Conservation (phyloP, 2,329 filamentous ascomycete species). For the Fusarium sp. region DNA sequence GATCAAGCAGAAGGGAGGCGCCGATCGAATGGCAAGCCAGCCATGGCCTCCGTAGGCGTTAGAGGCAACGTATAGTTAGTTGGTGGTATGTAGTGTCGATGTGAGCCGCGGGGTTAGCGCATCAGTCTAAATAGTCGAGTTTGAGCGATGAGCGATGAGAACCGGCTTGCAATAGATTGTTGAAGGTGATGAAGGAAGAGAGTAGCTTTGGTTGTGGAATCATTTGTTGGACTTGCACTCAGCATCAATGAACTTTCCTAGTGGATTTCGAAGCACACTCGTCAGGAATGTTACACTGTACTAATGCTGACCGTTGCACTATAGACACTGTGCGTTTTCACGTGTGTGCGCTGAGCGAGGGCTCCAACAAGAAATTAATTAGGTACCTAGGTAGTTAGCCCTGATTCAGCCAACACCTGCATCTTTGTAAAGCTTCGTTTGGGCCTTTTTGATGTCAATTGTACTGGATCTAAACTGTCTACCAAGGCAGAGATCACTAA, state of each 20-base stretch:
- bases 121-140: not conserved
- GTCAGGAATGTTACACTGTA: constrained; percentile 38
- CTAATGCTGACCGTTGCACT: not conserved
- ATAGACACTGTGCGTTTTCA: constrained; percentile 34
- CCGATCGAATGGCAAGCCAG: constrained; percentile 41
- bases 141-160: not conserved
- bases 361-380: not conserved
- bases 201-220: constrained; percentile 24
- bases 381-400: no score
- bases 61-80: constrained; percentile 16
- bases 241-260: constrained; percentile 24
- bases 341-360: not conserved
- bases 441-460: not conserved
- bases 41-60: constrained; percentile 44
- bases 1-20: constrained; percentile 46
- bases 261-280: constrained; percentile 31
- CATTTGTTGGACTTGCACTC: constrained; percentile 25
- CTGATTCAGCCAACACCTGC: no score
- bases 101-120: not conserved
- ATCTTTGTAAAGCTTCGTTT: not conserved
- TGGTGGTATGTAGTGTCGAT: not conserved
- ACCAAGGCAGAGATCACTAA: not conserved
- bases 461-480: not conserved
- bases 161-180: constrained; percentile 10
- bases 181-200: constrained; percentile 1